A percentile compares a stretch with the other conserved stretches of the same genome.
Conservation (phyloP, 228 moss, liverwort and hornwort genomes). For the Sphagnum fallax region DNA sequence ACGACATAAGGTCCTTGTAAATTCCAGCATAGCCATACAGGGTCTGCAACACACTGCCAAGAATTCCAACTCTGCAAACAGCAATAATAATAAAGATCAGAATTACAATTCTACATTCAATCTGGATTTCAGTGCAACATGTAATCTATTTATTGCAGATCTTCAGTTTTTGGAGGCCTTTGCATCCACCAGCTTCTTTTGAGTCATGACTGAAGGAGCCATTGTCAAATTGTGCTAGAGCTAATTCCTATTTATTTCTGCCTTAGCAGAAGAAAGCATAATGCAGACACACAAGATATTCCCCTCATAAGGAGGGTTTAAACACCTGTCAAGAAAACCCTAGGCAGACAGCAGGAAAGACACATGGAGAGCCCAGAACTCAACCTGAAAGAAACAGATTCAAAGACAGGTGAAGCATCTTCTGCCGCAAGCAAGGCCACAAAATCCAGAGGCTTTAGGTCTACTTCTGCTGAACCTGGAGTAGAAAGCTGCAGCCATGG, state of each 20-base stretch:
- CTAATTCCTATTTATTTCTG: too few species aligned
- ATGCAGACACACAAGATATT: too few species aligned
- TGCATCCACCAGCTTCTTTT: too few species aligned
- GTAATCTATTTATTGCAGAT: too few species aligned
- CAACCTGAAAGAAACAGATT: slow-evolving; percentile 68
- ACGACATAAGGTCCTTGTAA: slow-evolving; percentile 60
- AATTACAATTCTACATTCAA: not conserved
- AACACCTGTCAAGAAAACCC: too few species aligned
- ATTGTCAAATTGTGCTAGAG: too few species aligned
- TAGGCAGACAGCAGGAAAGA: too few species aligned
- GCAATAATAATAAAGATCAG: slow-evolving; percentile 2
- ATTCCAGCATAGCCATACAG: slow-evolving; percentile 53
- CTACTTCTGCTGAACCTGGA: slow-evolving; percentile 13
- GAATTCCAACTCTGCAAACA: slow-evolving; percentile 59
- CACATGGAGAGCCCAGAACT: not conserved
- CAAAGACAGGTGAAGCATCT: slow-evolving; percentile 44
- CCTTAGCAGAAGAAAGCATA: too few species aligned
- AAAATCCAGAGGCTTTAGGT: slow-evolving; percentile 63
- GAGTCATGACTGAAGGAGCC: too few species aligned
- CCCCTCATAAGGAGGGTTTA: too few species aligned
- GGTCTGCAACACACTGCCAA: slow-evolving; percentile 65
- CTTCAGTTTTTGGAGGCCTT: too few species aligned
- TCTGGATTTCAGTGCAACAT: too few species aligned
- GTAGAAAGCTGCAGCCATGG: slow-evolving; percentile 69
- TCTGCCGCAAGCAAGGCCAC: slow-evolving; percentile 57